A percentile compares a stretch with the other conserved stretches of the same genome.
Evolutionary conservation across 257 asterid species (phyloP).

Genomic region (Ilex asprella): DNA sequence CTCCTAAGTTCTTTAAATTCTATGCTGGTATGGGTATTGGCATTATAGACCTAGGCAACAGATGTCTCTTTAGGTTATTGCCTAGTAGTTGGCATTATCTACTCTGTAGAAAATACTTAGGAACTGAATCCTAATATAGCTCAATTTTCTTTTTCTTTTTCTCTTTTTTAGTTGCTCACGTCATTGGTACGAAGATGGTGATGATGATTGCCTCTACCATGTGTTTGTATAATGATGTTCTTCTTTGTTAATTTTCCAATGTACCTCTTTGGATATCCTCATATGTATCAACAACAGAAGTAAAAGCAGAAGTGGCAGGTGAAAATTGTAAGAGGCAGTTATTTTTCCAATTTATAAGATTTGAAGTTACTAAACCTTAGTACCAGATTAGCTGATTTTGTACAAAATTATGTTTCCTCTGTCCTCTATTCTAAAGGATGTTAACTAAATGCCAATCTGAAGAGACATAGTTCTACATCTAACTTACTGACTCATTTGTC

Average conservation of each 20-base stretch:
- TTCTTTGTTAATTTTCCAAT: constrained; percentile 16
- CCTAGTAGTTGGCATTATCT: no score
- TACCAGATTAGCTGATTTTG: no score
- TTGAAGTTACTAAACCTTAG: no score
- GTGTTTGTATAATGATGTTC: constrained; percentile 8
- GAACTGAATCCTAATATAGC: constrained; percentile 10
- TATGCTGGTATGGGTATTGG: background rate
- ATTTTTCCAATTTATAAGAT: no score
- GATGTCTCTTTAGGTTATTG: background rate
- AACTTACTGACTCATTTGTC: no score
- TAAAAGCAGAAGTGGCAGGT: no score
- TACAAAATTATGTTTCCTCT: no score
- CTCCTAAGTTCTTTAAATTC: background rate
- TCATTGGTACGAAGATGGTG: constrained; percentile 92
- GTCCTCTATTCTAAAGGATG: no score
- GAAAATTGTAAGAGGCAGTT: no score
- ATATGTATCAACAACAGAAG: background rate
- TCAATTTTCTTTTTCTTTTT: constrained; percentile 10
- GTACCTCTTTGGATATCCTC: constrained; percentile 14
- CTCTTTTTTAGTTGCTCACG: constrained; percentile 61
- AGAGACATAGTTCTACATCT: no score
- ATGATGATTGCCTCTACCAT: constrained; percentile 4
- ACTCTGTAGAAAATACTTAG: background rate
- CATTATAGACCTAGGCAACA: background rate
- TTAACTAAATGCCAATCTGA: no score